These are phyloP conservation scores for Microcera coccophila DNA, from an alignment of 2,329 filamentous ascomycete genomes.

Conservation along the genomic window DNA sequence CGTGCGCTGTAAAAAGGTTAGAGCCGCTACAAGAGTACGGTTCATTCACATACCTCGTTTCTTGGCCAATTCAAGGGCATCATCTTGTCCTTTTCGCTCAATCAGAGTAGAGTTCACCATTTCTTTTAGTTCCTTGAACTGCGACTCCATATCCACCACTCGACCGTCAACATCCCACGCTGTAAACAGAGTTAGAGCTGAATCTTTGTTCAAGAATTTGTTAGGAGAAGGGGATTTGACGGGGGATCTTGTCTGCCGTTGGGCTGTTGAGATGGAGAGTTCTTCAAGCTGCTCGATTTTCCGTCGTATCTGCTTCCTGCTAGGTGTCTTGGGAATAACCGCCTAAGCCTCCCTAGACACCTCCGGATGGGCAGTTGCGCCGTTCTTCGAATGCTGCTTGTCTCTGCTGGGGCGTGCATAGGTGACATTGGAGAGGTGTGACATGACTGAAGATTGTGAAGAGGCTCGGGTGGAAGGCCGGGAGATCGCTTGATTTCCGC, in stretches of 20 bases:
- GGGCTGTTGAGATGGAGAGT: conserved; percentile 27
- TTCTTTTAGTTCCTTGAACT: conserved; percentile 68
- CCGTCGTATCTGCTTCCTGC: conserved; percentile 26
- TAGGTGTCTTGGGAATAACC: conserved; percentile 34
- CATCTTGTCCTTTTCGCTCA: conserved; percentile 67
- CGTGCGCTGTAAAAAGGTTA: conserved; percentile 36
- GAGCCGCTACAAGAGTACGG: rapidly evolving
- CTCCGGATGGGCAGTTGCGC: conserved; percentile 9
- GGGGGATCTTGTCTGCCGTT: conserved; percentile 36
- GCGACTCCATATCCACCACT: conserved; percentile 70
- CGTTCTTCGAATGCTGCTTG: conserved; percentile 13
- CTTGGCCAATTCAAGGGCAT: conserved; percentile 71
- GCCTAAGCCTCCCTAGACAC: conserved; percentile 29
- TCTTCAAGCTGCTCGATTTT: conserved; percentile 33
- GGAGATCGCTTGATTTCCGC: conserved; percentile 47
- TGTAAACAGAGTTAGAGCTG: conserved; percentile 63
- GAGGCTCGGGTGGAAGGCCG: conserved; percentile 19
- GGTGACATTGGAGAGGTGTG: conserved; percentile 26
- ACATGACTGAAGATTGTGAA: conserved; percentile 21
- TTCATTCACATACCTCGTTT: conserved; percentile 57
- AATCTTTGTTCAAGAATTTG: conserved; percentile 67
- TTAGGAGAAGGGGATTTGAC: conserved; percentile 42
- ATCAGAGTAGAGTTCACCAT: conserved; percentile 66
- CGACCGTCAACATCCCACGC: conserved; percentile 77
- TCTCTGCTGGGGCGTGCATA: conserved; percentile 26